A percentile compares a stretch with the other conserved stretches of the same genome.
Evolutionary conservation across 2,329 filamentous ascomycete genomes (phyloP).

Genomic region (Chlorencoelia australis): DNA sequence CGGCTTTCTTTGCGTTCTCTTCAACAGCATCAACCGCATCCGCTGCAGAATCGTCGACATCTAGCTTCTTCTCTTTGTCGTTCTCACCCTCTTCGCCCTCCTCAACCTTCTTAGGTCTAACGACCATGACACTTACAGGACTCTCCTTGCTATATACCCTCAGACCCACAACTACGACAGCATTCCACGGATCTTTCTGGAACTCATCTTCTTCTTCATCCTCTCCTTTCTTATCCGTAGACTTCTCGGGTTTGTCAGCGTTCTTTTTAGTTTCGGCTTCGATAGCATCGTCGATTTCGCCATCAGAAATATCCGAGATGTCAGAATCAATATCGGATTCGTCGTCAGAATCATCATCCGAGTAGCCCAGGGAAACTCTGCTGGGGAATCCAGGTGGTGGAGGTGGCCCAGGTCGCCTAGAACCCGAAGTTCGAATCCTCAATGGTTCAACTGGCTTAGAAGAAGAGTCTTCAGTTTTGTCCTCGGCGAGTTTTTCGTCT

Average conservation of each 20-base stretch:
- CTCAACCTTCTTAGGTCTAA: slow-evolving; percentile 16
- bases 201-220: slow-evolving; percentile 44
- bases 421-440: no score
- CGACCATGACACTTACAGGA: slow-evolving; percentile 19
- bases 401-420: no score
- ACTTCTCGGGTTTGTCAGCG: slow-evolving; percentile 8
- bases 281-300: slow-evolving; percentile 13
- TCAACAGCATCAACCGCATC: slow-evolving; percentile 6
- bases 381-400: no score
- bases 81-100: slow-evolving; percentile 24
- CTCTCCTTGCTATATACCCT: slow-evolving; percentile 46
- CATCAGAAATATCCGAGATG: slow-evolving; percentile 13
- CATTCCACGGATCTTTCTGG: slow-evolving; percentile 51
- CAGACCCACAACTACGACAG: slow-evolving; percentile 49
- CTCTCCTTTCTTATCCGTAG: no score
- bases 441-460: no score
- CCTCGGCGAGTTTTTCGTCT: no score
- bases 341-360: slow-evolving; percentile 8
- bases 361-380: no score
- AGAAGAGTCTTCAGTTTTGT: no score
- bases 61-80: slow-evolving; percentile 6
- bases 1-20: no score
- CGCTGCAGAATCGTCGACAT: slow-evolving; percentile 8
- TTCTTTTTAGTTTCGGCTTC: slow-evolving; percentile 8
- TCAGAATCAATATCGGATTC: slow-evolving; percentile 17